Evolutionary conservation across 208 protist genomes (phyloP).

Genomic region (Leishmania turanica): DNA sequence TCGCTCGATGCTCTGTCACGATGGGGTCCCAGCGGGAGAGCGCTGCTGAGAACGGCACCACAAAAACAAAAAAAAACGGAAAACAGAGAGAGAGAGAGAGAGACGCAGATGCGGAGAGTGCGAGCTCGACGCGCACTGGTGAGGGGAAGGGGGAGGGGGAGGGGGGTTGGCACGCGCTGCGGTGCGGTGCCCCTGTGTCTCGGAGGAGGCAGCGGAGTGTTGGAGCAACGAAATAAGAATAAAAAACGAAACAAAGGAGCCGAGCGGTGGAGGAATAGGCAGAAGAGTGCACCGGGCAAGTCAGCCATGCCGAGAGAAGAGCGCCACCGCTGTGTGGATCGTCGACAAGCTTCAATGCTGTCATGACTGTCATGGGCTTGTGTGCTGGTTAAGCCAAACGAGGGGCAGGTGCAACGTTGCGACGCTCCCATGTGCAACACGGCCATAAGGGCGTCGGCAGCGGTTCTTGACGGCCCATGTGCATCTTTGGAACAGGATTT

Average conservation of each 20-base stretch:
- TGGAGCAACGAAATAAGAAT: too few species aligned
- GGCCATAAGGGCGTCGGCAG: neutral
- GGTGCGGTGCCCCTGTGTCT: neutral
- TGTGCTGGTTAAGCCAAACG: neutral
- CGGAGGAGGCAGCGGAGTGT: neutral
- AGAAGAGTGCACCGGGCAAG: neutral
- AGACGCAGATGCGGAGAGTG: neutral
- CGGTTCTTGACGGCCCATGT: neutral
- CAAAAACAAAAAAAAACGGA: too few species aligned
- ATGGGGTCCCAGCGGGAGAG: neutral
- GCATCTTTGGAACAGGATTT: neutral
- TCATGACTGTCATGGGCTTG: neutral
- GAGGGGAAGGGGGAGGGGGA: too few species aligned
- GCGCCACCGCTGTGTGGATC: neutral
- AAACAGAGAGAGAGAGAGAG: neutral
- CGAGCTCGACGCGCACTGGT: neutral
- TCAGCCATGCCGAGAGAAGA: neutral
- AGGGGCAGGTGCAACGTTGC: neutral
- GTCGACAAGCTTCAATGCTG: neutral
- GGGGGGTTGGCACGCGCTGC: neutral
- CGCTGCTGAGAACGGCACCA: neutral
- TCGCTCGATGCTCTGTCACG: neutral
- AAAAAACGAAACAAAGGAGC: neutral
- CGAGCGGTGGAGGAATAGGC: neutral
- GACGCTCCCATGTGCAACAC: neutral